These are phyloP conservation scores for Ilex aquifolium DNA, from an alignment of 257 asterid species.

Conservation along the genomic window DNA sequence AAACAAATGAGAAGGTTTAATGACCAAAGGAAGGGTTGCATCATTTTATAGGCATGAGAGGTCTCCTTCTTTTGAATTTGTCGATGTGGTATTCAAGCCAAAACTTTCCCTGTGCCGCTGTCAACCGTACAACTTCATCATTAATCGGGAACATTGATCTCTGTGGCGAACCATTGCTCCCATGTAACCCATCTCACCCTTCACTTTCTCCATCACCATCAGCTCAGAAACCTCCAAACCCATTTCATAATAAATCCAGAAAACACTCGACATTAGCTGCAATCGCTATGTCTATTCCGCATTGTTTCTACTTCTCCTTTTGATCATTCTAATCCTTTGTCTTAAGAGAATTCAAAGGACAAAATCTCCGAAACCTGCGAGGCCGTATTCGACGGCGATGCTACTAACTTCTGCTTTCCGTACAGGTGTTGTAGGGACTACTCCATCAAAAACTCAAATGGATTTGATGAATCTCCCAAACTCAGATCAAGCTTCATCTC, in stretches of 20 bases:
- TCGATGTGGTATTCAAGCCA: too few relatives aligned
- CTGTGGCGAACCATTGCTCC: neutral
- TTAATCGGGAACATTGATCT: neutral
- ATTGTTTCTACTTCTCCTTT: neutral
- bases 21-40: too few relatives aligned
- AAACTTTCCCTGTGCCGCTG: too few relatives aligned
- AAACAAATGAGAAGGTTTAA: too few relatives aligned
- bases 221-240: neutral
- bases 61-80: too few relatives aligned
- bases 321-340: neutral
- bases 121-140: neutral
- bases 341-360: neutral
- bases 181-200: neutral
- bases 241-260: neutral
- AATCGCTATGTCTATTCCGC: neutral
- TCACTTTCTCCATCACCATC: neutral
- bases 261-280: neutral
- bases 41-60: too few relatives aligned
- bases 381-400: neutral
- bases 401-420: too few relatives aligned
- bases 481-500: too few relatives aligned
- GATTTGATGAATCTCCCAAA: too few relatives aligned
- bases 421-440: too few relatives aligned
- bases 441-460: too few relatives aligned
- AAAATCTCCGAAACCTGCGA: neutral